Conservation (phyloP, 2,329 filamentous ascomycete genomes). For the Chrysoporthe deuterocubensis region DNA sequence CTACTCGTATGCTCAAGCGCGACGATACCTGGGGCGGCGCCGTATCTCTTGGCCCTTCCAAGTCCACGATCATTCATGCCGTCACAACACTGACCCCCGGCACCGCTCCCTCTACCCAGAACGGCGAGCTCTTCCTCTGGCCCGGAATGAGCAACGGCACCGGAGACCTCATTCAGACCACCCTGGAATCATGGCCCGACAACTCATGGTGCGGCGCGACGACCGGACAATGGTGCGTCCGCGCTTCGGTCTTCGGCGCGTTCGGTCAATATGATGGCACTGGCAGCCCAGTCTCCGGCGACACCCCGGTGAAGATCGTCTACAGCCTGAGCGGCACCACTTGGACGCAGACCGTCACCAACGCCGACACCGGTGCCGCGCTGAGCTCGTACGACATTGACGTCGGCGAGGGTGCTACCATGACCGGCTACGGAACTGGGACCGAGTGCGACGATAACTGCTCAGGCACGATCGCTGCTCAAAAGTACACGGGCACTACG, state of each 20-base stretch:
- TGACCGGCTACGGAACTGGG: constrained; percentile 46
- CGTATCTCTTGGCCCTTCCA: constrained; percentile 25
- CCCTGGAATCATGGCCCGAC: constrained; percentile 44
- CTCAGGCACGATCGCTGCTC: constrained; percentile 43
- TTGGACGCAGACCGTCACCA: constrained; percentile 38
- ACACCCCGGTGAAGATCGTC: constrained; percentile 29
- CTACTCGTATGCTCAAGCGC: not conserved
- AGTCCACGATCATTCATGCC: constrained; percentile 39
- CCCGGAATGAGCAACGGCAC: constrained; percentile 51
- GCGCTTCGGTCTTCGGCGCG: constrained; percentile 44
- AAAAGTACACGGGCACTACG: constrained; percentile 44
- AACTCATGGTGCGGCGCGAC: constrained; percentile 47
- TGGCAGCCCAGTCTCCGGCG: constrained; percentile 16
- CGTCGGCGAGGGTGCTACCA: constrained; percentile 40
- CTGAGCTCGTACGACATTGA: constrained; percentile 38
- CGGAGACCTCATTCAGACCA: constrained; percentile 47
- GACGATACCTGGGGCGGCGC: constrained; percentile 22
- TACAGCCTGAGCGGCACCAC: constrained; percentile 35
- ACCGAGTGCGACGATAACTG: constrained; percentile 45
- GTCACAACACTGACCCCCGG: constrained; percentile 47
- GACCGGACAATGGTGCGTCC: constrained; percentile 44
- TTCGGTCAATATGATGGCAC: constrained; percentile 44
- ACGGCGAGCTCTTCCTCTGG: constrained; percentile 46
- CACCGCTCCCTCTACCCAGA: constrained; percentile 41
- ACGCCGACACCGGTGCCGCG: constrained; percentile 39